These are phyloP conservation scores for Lactuca sativa DNA, from an alignment of 129 eudicot species.

Conservation along the genomic window DNA sequence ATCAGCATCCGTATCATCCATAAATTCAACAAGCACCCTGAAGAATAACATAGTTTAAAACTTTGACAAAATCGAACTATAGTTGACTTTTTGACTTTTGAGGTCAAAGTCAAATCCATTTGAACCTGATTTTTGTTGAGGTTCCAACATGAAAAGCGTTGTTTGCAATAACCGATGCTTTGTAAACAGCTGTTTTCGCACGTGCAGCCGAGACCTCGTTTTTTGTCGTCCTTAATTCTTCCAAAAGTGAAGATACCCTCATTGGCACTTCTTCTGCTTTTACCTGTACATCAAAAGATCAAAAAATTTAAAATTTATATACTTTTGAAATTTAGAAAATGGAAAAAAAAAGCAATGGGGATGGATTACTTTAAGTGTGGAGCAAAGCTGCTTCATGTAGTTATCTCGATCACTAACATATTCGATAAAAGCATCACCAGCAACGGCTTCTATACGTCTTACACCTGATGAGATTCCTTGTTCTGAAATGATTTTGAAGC, in stretches of 20 bases:
- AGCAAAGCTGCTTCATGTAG: conserved; percentile 92
- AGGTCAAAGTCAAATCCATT: conserved; percentile 11
- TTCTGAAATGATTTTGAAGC: conserved; percentile 88
- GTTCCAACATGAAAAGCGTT: conserved; percentile 61
- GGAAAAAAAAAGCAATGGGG: neutral
- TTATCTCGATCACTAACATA: conserved; percentile 77
- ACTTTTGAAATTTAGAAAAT: neutral
- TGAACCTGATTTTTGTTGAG: conserved; percentile 58
- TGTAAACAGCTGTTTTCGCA: conserved; percentile 80
- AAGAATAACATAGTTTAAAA: conserved; percentile 4
- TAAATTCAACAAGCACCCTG: conserved; percentile 82
- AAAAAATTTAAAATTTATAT: neutral
- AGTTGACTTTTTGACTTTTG: conserved; percentile 19
- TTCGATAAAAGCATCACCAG: conserved; percentile 96
- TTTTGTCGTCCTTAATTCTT: conserved; percentile 71
- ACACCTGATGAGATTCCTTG: conserved; percentile 94
- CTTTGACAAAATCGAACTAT: neutral
- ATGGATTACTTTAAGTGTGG: conserved; percentile 77
- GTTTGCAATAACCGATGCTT: conserved; percentile 63
- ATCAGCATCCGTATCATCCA: conserved; percentile 85
- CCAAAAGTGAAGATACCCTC: conserved; percentile 68
- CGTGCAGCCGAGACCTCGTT: conserved; percentile 73
- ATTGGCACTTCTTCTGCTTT: conserved; percentile 90
- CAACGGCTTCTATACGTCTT: conserved; percentile 98
- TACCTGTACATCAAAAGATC: conserved; percentile 44